A percentile compares a stretch with the other conserved stretches of the same genome.
These are phyloP conservation scores for Umbellularia californica DNA, from an alignment of 164 flowering plant species.

Conservation along the genomic window DNA sequence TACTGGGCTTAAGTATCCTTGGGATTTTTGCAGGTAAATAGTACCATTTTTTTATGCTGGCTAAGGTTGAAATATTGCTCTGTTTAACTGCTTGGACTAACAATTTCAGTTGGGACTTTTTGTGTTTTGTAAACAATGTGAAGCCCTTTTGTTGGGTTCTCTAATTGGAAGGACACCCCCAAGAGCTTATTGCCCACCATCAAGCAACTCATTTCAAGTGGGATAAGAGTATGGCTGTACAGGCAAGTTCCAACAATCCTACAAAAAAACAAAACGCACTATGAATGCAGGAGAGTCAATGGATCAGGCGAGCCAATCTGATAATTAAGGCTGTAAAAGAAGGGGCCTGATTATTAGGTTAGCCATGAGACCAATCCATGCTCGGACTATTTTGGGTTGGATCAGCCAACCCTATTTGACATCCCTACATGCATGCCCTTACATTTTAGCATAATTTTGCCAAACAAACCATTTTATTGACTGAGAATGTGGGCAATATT, in stretches of 20 bases:
- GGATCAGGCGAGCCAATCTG: too few relatives aligned
- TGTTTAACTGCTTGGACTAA: neutral
- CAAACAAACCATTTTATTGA: too few relatives aligned
- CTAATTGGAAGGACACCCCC: slow-evolving; percentile 22
- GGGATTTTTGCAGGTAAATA: slow-evolving; percentile 24
- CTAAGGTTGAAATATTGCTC: neutral
- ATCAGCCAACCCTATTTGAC: too few relatives aligned
- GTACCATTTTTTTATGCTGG: neutral
- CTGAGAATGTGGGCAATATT: neutral
- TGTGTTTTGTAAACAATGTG: neutral
- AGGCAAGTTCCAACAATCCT: slow-evolving; percentile 20
- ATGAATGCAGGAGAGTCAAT: too few relatives aligned
- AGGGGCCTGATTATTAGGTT: too few relatives aligned
- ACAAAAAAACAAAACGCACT: too few relatives aligned
- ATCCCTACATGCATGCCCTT: too few relatives aligned
- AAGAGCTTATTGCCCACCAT: slow-evolving; percentile 26
- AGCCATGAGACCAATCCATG: too few relatives aligned
- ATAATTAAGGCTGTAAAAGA: neutral
- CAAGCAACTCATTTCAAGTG: slow-evolving; percentile 21
- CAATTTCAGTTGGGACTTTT: too few relatives aligned
- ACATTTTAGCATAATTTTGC: too few relatives aligned
- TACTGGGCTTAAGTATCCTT: slow-evolving; percentile 10
- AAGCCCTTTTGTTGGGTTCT: neutral
- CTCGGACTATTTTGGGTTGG: too few relatives aligned
- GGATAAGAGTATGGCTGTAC: slow-evolving; percentile 37